Conservation (phyloP, 2,329 filamentous ascomycete genomes). For the Colletotrichum sp. region DNA sequence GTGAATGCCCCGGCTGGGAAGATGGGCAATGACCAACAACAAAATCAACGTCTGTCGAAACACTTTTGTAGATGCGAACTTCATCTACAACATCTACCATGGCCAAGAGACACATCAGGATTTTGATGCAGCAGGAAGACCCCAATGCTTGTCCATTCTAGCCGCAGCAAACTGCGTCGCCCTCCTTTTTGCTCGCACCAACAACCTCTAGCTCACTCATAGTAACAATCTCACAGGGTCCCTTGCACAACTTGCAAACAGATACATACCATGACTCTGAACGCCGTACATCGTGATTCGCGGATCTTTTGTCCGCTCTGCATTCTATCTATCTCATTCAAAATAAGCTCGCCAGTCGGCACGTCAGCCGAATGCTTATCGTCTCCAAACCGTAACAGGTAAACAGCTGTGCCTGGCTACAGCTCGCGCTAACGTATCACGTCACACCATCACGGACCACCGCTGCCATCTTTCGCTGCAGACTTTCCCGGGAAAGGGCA, state of each 20-base stretch:
- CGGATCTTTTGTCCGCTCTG: neutral
- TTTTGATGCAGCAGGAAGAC: neutral
- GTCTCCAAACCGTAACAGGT: neutral
- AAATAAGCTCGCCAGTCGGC: neutral
- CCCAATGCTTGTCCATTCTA: neutral
- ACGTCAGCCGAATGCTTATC: neutral
- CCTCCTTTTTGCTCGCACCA: neutral
- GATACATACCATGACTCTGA: neutral
- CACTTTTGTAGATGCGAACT: fast-evolving
- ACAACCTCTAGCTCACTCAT: neutral
- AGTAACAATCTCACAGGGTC: no score
- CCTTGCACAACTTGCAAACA: no score
- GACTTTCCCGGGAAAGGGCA: neutral
- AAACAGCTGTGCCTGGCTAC: neutral
- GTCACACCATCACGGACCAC: neutral
- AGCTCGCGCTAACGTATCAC: neutral
- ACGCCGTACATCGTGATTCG: neutral
- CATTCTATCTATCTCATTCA: neutral
- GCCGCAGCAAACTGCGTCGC: neutral
- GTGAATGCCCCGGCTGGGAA: neutral
- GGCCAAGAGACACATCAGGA: no score
- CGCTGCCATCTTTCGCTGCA: neutral
- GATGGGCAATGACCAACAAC: neutral
- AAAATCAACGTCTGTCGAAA: neutral
- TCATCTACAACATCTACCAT: no score